phyloP scores from a whole-genome alignment of 2,329 filamentous ascomycete species.

The Diaporthe citri region DNA sequence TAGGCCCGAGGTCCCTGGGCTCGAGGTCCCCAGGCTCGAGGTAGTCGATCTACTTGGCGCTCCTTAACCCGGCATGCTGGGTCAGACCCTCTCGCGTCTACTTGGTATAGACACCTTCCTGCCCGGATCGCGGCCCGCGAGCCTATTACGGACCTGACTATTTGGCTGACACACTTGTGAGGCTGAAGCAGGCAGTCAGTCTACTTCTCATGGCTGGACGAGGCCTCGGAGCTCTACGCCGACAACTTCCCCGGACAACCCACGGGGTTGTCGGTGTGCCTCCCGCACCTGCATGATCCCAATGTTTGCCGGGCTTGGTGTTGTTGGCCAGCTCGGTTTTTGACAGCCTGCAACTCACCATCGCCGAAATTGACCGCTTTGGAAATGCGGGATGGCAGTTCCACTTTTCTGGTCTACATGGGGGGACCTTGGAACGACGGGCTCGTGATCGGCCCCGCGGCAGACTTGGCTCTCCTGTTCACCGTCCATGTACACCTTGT shows the following conservation, averaged over 20 bases:
- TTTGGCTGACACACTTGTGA: conserved; percentile 11
- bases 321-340: background rate
- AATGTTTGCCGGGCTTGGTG: background rate
- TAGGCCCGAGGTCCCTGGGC: background rate
- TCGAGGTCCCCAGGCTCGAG: too few species aligned
- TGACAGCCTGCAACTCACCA: background rate
- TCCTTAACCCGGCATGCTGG: background rate
- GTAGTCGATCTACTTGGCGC: background rate
- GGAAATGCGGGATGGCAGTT: conserved; percentile 23
- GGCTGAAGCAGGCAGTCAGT: background rate
- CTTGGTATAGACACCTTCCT: background rate
- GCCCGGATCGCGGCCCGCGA: conserved; percentile 13
- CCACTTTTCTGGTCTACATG: conserved; percentile 13
- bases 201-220: background rate
- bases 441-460: conserved; percentile 29
- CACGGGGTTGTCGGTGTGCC: background rate
- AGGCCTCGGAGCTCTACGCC: background rate
- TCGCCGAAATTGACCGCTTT: conserved; percentile 30
- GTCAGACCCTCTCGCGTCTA: background rate
- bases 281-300: background rate
- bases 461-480: conserved; percentile 17
- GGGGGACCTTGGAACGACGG: conserved; percentile 6
- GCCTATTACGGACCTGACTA: background rate
- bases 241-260: conserved; percentile 1
- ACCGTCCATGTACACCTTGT: background rate